Conservation (phyloP, 208 protist genomes). For the Trichomonas gallinae region DNA sequence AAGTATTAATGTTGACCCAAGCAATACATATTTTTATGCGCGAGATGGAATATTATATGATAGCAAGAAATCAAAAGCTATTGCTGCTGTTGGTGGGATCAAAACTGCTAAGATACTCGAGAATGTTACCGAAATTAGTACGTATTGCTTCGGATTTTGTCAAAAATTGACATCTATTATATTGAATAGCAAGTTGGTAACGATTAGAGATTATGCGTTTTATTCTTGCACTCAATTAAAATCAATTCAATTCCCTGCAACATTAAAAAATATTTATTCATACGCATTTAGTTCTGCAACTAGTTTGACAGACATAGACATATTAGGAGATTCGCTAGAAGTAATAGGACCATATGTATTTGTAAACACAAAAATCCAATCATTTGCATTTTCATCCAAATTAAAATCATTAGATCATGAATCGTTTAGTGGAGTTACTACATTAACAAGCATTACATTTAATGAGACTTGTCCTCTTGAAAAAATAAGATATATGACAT, state of each 20-base stretch:
- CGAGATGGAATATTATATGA: neutral
- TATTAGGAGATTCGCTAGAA: neutral
- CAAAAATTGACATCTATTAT: neutral
- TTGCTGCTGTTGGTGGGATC: neutral
- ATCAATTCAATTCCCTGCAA: neutral
- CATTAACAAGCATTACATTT: neutral
- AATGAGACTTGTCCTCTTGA: neutral
- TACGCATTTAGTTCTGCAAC: neutral
- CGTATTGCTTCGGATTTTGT: neutral
- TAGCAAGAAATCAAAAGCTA: neutral
- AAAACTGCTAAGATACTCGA: neutral
- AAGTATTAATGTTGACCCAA: neutral
- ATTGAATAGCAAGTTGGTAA: neutral
- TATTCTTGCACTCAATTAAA: neutral
- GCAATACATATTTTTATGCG: neutral
- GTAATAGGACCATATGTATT: neutral
- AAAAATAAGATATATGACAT: neutral
- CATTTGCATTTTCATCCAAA: neutral
- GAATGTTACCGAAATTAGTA: neutral
- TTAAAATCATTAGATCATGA: neutral
- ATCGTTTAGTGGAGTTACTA: neutral
- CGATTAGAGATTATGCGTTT: neutral
- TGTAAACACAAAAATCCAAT: neutral
- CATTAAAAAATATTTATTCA: neutral
- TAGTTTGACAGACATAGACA: neutral